A percentile compares a stretch with the other conserved stretches of the same genome.
phyloP scores from a whole-genome alignment of 1,284 basidiomycete genomes.

The Paramarasmius palmivorus region DNA sequence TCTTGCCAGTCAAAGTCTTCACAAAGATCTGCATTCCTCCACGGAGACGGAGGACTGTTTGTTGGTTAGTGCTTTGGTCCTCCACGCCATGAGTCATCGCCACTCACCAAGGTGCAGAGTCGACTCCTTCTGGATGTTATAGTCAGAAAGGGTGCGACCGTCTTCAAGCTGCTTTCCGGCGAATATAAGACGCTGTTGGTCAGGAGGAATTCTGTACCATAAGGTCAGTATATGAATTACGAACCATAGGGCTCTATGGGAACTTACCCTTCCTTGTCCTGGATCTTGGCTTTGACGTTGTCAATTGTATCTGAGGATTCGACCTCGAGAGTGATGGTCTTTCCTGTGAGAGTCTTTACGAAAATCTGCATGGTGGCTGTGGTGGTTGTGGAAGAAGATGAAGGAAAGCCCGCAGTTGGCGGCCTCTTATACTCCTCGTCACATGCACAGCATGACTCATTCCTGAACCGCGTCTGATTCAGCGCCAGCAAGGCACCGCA shows the following conservation, averaged over 20 bases:
- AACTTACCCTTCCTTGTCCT: conserved; percentile 6
- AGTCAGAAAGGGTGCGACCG: conserved; percentile 1
- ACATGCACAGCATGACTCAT: too few species aligned
- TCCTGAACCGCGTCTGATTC: too few species aligned
- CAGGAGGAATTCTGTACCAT: neutral
- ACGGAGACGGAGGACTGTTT: neutral
- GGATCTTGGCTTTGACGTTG: conserved; percentile 6
- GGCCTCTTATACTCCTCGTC: too few species aligned
- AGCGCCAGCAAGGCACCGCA: too few species aligned
- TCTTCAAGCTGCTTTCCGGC: conserved; percentile 3
- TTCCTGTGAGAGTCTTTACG: conserved; percentile 5
- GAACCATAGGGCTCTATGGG: neutral
- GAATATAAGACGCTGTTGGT: conserved; percentile 4
- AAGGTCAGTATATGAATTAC: neutral
- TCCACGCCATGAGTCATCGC: neutral
- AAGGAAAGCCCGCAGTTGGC: neutral
- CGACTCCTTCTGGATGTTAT: conserved; percentile 4
- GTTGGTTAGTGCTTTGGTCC: neutral
- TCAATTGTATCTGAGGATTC: conserved; percentile 5
- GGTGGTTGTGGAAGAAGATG: neutral
- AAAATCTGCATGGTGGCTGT: conserved; percentile 4
- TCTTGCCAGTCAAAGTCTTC: conserved; percentile 84
- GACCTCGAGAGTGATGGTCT: conserved; percentile 4
- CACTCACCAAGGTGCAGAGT: conserved; percentile 1
- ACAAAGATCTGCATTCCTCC: conserved; percentile 75